A percentile compares a stretch with the other conserved stretches of the same genome.
These are phyloP conservation scores for Gracilariopsis chorda DNA, from an alignment of 23 red algal genomes.

Conservation along the genomic window DNA sequence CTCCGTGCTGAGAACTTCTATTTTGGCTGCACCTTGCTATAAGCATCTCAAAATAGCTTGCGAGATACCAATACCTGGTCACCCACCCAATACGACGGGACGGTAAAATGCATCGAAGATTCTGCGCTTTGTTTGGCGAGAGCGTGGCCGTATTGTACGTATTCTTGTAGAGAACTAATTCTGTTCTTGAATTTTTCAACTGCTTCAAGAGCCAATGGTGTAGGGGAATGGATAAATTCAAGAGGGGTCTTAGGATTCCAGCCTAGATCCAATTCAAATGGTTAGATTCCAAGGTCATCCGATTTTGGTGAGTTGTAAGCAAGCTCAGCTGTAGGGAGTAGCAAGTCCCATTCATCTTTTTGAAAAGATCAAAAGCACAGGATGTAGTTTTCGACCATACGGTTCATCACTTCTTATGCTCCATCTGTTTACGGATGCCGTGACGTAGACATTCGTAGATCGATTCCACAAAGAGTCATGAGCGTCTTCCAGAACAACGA, in stretches of 20 bases:
- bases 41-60: neutral
- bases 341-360: neutral
- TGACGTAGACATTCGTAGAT: neutral
- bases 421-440: neutral
- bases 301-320: neutral
- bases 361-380: neutral
- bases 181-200: neutral
- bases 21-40: neutral
- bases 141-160: neutral
- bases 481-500: neutral
- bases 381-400: conserved; percentile 5
- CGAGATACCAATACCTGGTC: neutral
- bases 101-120: neutral
- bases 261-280: neutral
- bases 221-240: neutral
- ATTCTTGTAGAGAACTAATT: neutral
- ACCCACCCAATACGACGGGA: neutral
- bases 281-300: neutral
- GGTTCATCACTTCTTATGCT: neutral
- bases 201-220: neutral
- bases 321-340: neutral
- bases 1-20: neutral
- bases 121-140: neutral
- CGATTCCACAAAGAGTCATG: neutral
- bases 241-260: neutral